Conservation (phyloP, 495 filamentous ascomycete genomes). For the Neurospora africana region DNA sequence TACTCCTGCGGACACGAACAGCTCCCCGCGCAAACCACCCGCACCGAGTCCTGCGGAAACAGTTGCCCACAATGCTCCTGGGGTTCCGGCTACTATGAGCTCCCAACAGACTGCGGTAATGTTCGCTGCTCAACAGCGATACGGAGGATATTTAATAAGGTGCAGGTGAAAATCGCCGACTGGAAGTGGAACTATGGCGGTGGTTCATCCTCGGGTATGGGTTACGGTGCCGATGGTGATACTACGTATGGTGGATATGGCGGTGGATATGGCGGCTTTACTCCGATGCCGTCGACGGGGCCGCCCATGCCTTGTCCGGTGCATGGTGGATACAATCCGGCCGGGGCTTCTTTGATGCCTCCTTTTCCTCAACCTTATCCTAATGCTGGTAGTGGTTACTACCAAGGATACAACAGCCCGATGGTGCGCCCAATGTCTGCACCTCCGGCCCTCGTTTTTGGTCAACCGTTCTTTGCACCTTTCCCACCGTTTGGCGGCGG, state of each 20-base stretch:
- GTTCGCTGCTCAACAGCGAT: not conserved
- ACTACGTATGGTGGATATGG: not conserved
- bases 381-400: not conserved
- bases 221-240: not conserved
- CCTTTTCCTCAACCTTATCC: not conserved
- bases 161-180: not conserved
- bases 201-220: not conserved
- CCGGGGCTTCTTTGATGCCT: not conserved
- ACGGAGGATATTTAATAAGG: not conserved
- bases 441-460: not conserved
- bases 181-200: not conserved
- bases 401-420: not conserved
- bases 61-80: not conserved
- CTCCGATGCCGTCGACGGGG: not conserved
- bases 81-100: not conserved
- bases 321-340: not conserved
- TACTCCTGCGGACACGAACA: not conserved
- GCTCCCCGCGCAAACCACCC: not conserved
- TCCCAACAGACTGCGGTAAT: not conserved
- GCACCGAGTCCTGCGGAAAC: not conserved
- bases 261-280: not conserved
- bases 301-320: not conserved
- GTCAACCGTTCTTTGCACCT: not conserved
- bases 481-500: not conserved
- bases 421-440: not conserved